phyloP scores from a whole-genome alignment of 164 flowering plant species.

The Magnolia kwangsiensis region DNA sequence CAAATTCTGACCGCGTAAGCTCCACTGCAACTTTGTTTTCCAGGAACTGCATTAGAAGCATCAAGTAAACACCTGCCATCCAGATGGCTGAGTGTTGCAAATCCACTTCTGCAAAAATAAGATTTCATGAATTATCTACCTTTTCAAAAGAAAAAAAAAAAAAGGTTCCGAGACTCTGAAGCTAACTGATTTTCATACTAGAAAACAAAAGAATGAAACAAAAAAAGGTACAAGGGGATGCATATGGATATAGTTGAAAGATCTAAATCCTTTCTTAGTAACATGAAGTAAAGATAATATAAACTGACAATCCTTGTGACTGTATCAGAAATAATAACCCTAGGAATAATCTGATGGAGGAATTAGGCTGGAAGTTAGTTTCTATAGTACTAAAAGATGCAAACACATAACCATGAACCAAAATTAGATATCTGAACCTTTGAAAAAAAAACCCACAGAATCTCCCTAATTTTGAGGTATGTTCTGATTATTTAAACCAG shows the following conservation, averaged over 20 bases:
- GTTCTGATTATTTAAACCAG: too few species aligned
- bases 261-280: neutral
- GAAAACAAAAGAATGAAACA: neutral
- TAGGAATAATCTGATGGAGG: too few species aligned
- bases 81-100: constrained; percentile 82
- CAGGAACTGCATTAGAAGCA: constrained; percentile 90
- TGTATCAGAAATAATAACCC: too few species aligned
- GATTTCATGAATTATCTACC: constrained; percentile 2
- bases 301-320: too few species aligned
- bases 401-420: too few species aligned
- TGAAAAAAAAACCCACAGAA: too few species aligned
- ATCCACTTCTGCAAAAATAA: constrained; percentile 64
- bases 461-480: too few species aligned
- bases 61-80: constrained; percentile 84
- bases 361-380: too few species aligned
- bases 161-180: neutral
- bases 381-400: too few species aligned
- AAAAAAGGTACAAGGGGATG: neutral
- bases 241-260: neutral
- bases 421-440: too few species aligned
- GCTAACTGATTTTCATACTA: neutral
- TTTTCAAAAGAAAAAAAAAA: neutral
- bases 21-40: constrained; percentile 91
- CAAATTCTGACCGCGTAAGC: constrained; percentile 83
- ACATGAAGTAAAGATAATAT: neutral